phyloP scores from a whole-genome alignment of 805 yeast species.

The Suhomyces xylopsoci region DNA sequence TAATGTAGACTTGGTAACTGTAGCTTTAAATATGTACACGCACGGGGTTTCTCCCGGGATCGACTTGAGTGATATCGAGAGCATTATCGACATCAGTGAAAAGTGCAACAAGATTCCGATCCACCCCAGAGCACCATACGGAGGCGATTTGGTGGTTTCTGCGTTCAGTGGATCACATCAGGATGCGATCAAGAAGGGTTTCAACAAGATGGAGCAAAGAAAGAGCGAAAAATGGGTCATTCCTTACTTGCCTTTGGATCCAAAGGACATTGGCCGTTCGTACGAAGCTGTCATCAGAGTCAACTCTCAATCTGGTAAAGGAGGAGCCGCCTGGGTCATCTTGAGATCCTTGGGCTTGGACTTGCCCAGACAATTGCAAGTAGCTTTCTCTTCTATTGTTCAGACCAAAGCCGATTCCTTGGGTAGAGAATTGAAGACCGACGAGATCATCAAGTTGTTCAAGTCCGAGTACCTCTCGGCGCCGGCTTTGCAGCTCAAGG shows the following conservation, averaged over 20 bases:
- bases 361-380: slow-evolving; percentile 69
- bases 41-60: slow-evolving; percentile 71
- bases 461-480: slow-evolving; percentile 47
- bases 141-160: slow-evolving; percentile 74
- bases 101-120: slow-evolving; percentile 76
- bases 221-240: slow-evolving; percentile 51
- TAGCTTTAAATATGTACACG: slow-evolving; percentile 75
- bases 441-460: slow-evolving; percentile 60
- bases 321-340: slow-evolving; percentile 84
- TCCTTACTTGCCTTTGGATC: slow-evolving; percentile 79
- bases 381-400: slow-evolving; percentile 61
- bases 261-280: slow-evolving; percentile 75
- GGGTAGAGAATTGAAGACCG: slow-evolving; percentile 68
- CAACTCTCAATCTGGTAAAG: slow-evolving; percentile 84
- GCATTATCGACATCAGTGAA: slow-evolving; percentile 66
- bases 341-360: slow-evolving; percentile 69
- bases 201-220: slow-evolving; percentile 51
- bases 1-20: slow-evolving; percentile 73
- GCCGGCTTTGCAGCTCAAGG: slow-evolving; percentile 15
- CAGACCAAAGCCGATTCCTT: slow-evolving; percentile 61
- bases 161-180: slow-evolving; percentile 77
- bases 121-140: slow-evolving; percentile 74
- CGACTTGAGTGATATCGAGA: slow-evolving; percentile 67
- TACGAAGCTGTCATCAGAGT: slow-evolving; percentile 83
- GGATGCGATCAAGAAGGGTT: slow-evolving; percentile 69